These are phyloP conservation scores for Venturia carpophila DNA, from an alignment of 2,329 filamentous ascomycete genomes.

Conservation along the genomic window DNA sequence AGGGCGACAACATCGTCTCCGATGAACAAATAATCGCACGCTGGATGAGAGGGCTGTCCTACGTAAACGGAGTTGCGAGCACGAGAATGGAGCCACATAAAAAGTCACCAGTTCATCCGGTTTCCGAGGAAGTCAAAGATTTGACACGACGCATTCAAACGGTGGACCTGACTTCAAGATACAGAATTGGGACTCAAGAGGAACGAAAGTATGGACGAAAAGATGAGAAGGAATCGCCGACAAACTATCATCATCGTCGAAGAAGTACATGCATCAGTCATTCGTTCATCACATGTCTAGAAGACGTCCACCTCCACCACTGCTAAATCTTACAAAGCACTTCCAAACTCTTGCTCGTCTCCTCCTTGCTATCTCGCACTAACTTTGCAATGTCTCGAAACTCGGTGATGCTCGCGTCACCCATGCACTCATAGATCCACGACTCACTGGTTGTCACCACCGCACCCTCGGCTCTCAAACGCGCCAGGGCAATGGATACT, in stretches of 20 bases:
- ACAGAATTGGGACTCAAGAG: no score
- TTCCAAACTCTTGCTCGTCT: conserved; percentile 62
- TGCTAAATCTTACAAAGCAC: conserved; percentile 44
- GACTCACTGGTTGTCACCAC: conserved; percentile 81
- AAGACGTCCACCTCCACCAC: background rate
- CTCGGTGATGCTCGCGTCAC: conserved; percentile 64
- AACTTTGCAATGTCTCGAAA: conserved; percentile 67
- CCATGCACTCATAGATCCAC: conserved; percentile 81
- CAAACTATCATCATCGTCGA: no score
- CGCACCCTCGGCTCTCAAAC: conserved; percentile 68
- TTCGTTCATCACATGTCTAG: no score
- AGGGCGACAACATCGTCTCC: background rate
- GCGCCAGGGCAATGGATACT: conserved; percentile 66
- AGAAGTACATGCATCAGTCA: no score
- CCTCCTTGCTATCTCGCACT: conserved; percentile 67
- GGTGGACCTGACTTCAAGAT: no score
- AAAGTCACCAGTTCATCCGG: no score
- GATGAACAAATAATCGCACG: background rate
- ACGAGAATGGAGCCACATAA: no score
- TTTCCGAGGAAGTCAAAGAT: no score
- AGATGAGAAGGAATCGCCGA: no score
- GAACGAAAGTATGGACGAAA: no score
- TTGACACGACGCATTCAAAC: no score
- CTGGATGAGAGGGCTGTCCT: background rate
- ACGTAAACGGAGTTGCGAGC: background rate